These are phyloP conservation scores for Paramecium sexaurelia DNA, from an alignment of 73 alveolate genomes.

Conservation along the genomic window DNA sequence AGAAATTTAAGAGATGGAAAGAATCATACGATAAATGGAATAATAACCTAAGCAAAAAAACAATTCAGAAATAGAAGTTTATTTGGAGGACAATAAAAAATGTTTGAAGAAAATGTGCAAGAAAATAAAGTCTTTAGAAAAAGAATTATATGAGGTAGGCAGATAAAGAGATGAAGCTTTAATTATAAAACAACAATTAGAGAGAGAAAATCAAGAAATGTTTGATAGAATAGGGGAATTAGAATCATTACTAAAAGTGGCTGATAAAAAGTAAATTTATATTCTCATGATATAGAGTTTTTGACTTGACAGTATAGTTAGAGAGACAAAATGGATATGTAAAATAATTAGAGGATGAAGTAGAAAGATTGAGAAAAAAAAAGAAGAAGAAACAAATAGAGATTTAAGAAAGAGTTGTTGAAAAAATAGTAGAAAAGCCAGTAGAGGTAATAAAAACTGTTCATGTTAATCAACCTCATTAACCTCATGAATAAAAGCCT, in stretches of 20 bases:
- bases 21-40: background rate
- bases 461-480: background rate
- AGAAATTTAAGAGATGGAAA: slow-evolving; percentile 13
- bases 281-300: background rate
- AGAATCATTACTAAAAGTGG: slow-evolving; percentile 12
- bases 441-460: background rate
- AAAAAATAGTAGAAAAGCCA: background rate
- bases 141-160: slow-evolving; percentile 14
- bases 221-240: slow-evolving; percentile 34
- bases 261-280: slow-evolving; percentile 20
- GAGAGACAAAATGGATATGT: slow-evolving; percentile 36
- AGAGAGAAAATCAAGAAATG: slow-evolving; percentile 38
- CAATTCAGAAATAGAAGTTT: background rate
- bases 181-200: background rate
- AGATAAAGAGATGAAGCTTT: slow-evolving; percentile 31
- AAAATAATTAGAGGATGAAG: slow-evolving; percentile 33
- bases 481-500: background rate
- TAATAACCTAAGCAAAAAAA: background rate
- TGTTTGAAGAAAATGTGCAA: background rate
- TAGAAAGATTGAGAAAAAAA: slow-evolving; percentile 33
- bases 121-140: background rate
- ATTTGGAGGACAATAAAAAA: slow-evolving; percentile 8
- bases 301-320: background rate
- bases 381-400: slow-evolving; percentile 14
- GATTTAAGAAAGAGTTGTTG: background rate